These are phyloP conservation scores for Perkinsus chesapeaki DNA, from an alignment of 169 alveolate species.

Conservation along the genomic window DNA sequence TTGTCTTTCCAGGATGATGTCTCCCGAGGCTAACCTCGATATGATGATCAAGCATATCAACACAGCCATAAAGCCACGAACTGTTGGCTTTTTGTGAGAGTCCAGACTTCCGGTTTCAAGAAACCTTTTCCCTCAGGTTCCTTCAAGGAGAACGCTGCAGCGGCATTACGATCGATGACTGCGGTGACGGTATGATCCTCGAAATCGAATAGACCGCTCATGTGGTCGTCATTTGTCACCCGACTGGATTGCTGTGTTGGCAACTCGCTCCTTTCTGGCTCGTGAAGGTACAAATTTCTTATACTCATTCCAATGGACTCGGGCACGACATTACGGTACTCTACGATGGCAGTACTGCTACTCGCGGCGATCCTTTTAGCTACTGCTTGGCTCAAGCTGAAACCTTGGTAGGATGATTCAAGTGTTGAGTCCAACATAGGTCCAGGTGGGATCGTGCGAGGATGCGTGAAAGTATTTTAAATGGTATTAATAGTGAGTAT, in stretches of 20 bases:
- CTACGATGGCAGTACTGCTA: background rate
- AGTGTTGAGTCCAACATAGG: background rate
- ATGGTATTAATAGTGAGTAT: background rate
- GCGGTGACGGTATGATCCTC: background rate
- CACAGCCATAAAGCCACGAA: background rate
- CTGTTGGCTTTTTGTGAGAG: background rate
- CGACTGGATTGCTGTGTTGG: background rate
- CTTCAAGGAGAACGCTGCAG: background rate
- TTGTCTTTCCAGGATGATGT: background rate
- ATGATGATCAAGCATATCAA: background rate
- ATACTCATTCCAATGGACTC: background rate
- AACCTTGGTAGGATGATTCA: background rate
- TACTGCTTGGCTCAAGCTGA: background rate
- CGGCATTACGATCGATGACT: background rate
- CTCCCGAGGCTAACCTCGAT: background rate
- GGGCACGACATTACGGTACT: background rate
- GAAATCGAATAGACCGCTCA: background rate
- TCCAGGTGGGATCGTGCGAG: background rate
- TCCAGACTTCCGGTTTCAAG: background rate
- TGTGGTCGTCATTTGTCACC: background rate
- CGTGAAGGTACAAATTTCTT: background rate
- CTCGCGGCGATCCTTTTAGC: background rate
- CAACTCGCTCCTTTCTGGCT: background rate
- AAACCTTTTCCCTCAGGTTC: background rate
- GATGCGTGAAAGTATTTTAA: background rate